A percentile compares a stretch with the other conserved stretches of the same genome.
Conservation (phyloP, 2,329 filamentous ascomycete genomes). For the Chaetomium sp. region DNA sequence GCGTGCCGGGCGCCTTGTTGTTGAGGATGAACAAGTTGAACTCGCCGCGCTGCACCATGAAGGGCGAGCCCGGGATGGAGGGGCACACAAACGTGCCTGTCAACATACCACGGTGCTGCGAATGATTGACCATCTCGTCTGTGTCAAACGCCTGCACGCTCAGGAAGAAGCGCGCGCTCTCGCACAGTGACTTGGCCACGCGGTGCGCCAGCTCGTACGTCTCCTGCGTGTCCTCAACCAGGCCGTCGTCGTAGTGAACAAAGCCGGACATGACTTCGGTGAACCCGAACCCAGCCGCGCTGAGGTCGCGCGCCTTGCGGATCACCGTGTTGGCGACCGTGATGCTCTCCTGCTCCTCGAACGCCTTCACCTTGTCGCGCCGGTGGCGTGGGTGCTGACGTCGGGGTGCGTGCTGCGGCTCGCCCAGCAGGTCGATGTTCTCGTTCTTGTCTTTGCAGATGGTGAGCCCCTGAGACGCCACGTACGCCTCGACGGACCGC, state of each 20-base stretch:
- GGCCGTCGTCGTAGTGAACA: constrained; percentile 41
- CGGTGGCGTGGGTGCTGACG: constrained; percentile 10
- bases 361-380: constrained; percentile 16
- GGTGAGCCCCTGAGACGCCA: constrained; percentile 33
- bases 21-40: constrained; percentile 53
- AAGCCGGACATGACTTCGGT: constrained; percentile 60
- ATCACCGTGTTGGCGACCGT: constrained; percentile 34
- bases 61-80: constrained; percentile 49
- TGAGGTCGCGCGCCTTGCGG: constrained; percentile 35
- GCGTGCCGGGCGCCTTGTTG: constrained; percentile 47
- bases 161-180: constrained; percentile 53
- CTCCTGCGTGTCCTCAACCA: constrained; percentile 40
- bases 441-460: constrained; percentile 43
- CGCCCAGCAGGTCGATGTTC: constrained; percentile 48
- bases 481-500: constrained; percentile 49
- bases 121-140: constrained; percentile 38
- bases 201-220: constrained; percentile 49
- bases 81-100: constrained; percentile 55
- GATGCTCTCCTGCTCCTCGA: constrained; percentile 34
- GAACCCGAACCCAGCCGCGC: constrained; percentile 50
- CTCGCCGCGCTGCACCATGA: constrained; percentile 52
- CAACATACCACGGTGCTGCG: constrained; percentile 45
- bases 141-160: constrained; percentile 52
- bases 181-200: constrained; percentile 46
- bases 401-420: constrained; percentile 35